Base-by-base conservation (phyloP, 345 rosid genomes). In the Pseudoturritis turrita region DNA sequence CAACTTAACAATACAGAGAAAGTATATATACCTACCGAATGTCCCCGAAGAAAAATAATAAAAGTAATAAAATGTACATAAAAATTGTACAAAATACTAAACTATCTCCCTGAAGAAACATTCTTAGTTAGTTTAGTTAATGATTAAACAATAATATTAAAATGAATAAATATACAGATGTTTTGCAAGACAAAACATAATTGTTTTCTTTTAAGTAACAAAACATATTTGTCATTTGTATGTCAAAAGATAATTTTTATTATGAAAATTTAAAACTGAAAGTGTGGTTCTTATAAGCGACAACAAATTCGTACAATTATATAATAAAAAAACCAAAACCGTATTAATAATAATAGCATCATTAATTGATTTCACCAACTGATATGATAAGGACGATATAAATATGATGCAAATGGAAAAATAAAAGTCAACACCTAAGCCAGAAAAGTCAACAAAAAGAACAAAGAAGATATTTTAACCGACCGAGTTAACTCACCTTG, bases 401-500 rank as follows among this genome's bases (percentile, higher is more conserved):
- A n/a, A n/a, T 17, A 41, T 9, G 11, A 13, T 3, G 7, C 13
- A 64, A 44, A 10, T 5, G 3, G 0, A 10, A 1, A 22, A 50
- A 41, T 3, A 58, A 22, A 62, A 14, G 68, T 44, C 40, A 53
- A 54, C 40, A 73, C 40, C 18, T 8, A 46, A 21, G 11, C 41
- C 5, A 14, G 10, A 64, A 71, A 65, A 65, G 73, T 66, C 77
- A 75, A 77, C 71, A 17, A 9, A 36, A 46, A 3, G 10, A 39
- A 22, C 2, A 17, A 44, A 72, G 59, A 17, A 56, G 23, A 18
- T 47, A 47, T 14, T 21, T 33, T 45, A 57, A 31, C 31, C 18
- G 29, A 35, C 49, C 28, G 66, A 50, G 74, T 41, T 10, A 5
- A 67, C 89, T 80, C 65, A 95, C 99, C 96, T 89, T 89, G 97